A percentile compares a stretch with the other conserved stretches of the same genome.
phyloP scores from a whole-genome alignment of 2,329 filamentous ascomycete species.

The Botryotinia calthae region DNA sequence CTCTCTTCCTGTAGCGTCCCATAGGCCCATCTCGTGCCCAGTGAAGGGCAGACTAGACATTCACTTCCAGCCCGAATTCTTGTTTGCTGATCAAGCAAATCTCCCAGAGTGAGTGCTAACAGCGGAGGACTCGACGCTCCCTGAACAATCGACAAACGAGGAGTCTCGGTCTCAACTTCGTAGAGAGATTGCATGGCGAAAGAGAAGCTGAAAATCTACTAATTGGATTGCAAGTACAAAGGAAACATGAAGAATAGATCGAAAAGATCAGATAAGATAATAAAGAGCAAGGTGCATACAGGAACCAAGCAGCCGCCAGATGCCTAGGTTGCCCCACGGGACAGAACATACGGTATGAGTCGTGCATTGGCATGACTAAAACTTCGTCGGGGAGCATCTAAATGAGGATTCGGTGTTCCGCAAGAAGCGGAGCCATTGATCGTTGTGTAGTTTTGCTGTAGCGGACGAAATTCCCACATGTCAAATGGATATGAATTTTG shows the following conservation, averaged over 20 bases:
- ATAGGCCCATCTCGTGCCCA: conserved; percentile 17
- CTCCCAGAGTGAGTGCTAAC: conserved; percentile 13
- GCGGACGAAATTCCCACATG: neutral
- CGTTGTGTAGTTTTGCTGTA: neutral
- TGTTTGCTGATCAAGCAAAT: conserved; percentile 16
- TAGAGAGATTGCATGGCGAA: conserved; percentile 15
- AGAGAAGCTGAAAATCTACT: neutral
- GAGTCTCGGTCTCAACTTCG: conserved; percentile 10
- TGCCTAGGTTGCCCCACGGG: neutral
- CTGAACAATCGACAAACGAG: conserved; percentile 11
- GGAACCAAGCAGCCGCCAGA: neutral
- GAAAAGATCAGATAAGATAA: conserved; percentile 22
- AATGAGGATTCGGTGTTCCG: neutral
- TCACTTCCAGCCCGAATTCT: conserved; percentile 1
- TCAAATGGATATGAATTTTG: neutral
- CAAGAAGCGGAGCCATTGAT: neutral
- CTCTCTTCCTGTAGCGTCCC: conserved; percentile 7
- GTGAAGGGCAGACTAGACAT: conserved; percentile 9
- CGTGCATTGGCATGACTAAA: conserved; percentile 10
- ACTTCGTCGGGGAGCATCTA: neutral
- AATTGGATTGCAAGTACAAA: neutral
- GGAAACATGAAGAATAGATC: neutral
- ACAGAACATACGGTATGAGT: neutral
- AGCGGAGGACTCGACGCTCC: conserved; percentile 14
- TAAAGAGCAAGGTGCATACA: neutral